These are phyloP conservation scores for Elongisporangium undulatum DNA, from an alignment of 352 stramenopile genomes.

Conservation along the genomic window DNA sequence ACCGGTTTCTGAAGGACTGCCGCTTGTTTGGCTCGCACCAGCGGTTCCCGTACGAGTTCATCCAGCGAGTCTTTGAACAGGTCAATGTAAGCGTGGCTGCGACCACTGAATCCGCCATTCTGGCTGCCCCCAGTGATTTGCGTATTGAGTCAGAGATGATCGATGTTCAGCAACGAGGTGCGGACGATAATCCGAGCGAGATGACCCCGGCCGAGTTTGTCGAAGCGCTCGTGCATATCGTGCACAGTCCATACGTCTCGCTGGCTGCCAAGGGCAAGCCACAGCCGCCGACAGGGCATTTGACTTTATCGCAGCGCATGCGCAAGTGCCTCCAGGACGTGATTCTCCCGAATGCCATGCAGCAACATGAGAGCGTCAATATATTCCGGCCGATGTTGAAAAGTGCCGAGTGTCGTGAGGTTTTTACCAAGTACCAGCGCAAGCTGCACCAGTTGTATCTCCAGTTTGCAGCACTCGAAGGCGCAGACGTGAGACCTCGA, in stretches of 20 bases:
- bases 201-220: conserved; percentile 70
- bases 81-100: conserved; percentile 37
- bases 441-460: conserved; percentile 35
- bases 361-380: conserved; percentile 39
- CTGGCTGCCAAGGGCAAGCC: conserved; percentile 8
- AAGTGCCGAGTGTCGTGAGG: conserved; percentile 37
- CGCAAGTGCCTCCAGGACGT: conserved; percentile 46
- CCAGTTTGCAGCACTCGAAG: conserved; percentile 29
- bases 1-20: conserved; percentile 63
- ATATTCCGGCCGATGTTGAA: conserved; percentile 50
- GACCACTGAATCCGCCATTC: conserved; percentile 13
- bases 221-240: conserved; percentile 54
- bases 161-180: neutral
- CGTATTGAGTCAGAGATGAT: neutral
- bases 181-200: conserved; percentile 21
- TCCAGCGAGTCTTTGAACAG: conserved; percentile 49
- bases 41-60: conserved; percentile 55
- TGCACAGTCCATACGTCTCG: conserved; percentile 28
- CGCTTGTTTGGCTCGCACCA: conserved; percentile 44
- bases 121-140: conserved; percentile 7
- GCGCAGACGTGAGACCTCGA: neutral
- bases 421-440: conserved; percentile 47
- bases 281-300: neutral
- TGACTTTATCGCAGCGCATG: conserved; percentile 34
- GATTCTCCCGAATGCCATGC: conserved; percentile 48